A percentile compares a stretch with the other conserved stretches of the same genome.
These are phyloP conservation scores for Stemphylium vesicarium DNA, from an alignment of 2,329 filamentous ascomycete genomes.

Conservation along the genomic window DNA sequence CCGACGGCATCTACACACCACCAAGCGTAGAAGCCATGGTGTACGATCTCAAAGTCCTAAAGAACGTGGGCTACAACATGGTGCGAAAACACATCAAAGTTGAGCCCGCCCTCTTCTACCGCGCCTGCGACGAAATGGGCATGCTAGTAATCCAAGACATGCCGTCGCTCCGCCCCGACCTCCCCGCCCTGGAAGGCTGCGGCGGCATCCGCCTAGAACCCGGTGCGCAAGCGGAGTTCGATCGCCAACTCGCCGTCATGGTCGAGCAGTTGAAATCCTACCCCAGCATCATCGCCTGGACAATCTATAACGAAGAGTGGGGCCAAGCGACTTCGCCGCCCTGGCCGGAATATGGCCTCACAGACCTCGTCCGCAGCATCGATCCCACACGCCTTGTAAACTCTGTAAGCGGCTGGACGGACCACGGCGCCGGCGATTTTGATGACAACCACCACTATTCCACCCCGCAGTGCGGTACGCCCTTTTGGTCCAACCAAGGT, in stretches of 20 bases:
- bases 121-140: conserved; percentile 70
- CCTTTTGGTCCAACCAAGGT: conserved; percentile 67
- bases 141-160: conserved; percentile 75
- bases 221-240: conserved; percentile 68
- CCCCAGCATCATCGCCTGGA: conserved; percentile 69
- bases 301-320: conserved; percentile 78
- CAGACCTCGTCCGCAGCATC: conserved; percentile 60
- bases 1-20: conserved; percentile 70
- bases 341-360: conserved; percentile 64
- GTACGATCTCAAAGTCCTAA: conserved; percentile 68
- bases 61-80: conserved; percentile 72
- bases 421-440: conserved; percentile 72
- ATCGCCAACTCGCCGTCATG: conserved; percentile 66
- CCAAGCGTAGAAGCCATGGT: conserved; percentile 72
- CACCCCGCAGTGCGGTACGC: conserved; percentile 72
- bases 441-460: conserved; percentile 75
- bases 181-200: conserved; percentile 22
- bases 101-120: conserved; percentile 71
- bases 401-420: conserved; percentile 69
- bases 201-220: conserved; percentile 20
- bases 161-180: conserved; percentile 60
- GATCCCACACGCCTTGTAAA: conserved; percentile 71
- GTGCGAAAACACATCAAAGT: conserved; percentile 76
- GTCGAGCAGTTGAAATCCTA: conserved; percentile 69
- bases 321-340: conserved; percentile 60